Base-by-base conservation (phyloP, 257 asterid genomes). In the Ballota nigra region DNA sequence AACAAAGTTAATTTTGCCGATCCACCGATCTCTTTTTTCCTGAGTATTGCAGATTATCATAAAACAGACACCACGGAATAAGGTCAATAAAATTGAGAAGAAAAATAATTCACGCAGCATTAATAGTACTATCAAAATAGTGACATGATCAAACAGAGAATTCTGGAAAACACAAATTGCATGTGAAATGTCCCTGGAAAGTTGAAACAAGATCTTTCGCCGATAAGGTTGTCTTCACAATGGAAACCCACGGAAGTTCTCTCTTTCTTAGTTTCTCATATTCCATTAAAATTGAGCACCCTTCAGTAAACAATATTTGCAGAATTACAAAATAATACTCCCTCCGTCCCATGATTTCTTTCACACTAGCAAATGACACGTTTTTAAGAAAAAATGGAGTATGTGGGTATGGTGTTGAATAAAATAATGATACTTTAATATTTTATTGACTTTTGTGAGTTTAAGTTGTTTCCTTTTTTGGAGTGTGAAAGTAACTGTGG, bases 1-100 rank as follows among this genome's bases (percentile, higher is more conserved):
- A 16, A 89, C 97, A 72, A 94, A 94, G 80, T 94, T 94, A 69
- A 83, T 88, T 77, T 91, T 94, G 45, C 98, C 99, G 55, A 87
- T 86, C 99, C 97, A 91, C 28, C 83, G 80, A 67, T 85, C 86
- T 76, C 83, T 85, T 77, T 18, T 70, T 70, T 72, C 91, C 99
- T 94, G 90, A 53, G 77, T 41, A 74, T 63, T 55, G 70, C 36
- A 74, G 60, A 76, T 80, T 55, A 66, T 29, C 69, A 76, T 41
- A 71, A 57, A 63, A 28, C 63, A 78, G 5, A 71, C 23, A 22
- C 57, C 66, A 63, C 26, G 22, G 29, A 70, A 34, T 22, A 64
- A 66, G 53, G 49, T 43, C 67, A 33, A 47, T 57, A 72, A 62
- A 78, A 60, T 38, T 33, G 40, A 45, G 38, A 66, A 47, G 58